phyloP scores from a whole-genome alignment of 495 filamentous ascomycete genomes.

The Xylaria curta region DNA sequence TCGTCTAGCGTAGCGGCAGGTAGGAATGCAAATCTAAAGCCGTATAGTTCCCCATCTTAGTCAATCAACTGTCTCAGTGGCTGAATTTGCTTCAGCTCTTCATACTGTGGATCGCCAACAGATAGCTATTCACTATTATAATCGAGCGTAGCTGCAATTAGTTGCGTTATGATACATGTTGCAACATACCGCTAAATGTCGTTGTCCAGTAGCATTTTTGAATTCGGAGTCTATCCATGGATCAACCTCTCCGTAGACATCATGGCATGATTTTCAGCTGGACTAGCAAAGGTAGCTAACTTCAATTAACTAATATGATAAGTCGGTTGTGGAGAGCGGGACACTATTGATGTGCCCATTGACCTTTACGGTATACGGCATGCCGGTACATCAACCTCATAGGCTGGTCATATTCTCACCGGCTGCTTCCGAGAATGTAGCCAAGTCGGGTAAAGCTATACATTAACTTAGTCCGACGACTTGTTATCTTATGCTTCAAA shows the following conservation, averaged over 20 bases:
- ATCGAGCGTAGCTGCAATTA: neutral
- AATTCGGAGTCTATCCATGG: neutral
- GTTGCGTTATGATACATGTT: neutral
- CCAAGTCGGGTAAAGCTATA: neutral
- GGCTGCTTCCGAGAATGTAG: neutral
- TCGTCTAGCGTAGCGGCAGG: neutral
- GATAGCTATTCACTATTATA: neutral
- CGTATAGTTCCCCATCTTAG: neutral
- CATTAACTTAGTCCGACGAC: neutral
- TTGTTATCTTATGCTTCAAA: neutral
- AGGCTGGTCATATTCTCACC: neutral
- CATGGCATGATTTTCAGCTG: neutral
- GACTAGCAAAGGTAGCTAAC: neutral
- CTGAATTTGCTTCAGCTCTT: neutral
- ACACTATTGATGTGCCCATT: constrained; percentile 19
- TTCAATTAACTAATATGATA: neutral
- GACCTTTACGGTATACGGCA: neutral
- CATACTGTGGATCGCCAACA: neutral
- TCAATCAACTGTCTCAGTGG: neutral
- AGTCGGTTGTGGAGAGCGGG: neutral
- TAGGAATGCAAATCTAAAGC: neutral
- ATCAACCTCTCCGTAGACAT: neutral
- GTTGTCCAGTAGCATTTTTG: neutral
- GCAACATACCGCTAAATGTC: neutral
- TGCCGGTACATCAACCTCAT: neutral